Percentiles rank a stretch among this genome's conserved stretches.
Evolutionary conservation across 768 basidiomycete genomes (phyloP).

Genomic region (Tulasnella sp.): DNA sequence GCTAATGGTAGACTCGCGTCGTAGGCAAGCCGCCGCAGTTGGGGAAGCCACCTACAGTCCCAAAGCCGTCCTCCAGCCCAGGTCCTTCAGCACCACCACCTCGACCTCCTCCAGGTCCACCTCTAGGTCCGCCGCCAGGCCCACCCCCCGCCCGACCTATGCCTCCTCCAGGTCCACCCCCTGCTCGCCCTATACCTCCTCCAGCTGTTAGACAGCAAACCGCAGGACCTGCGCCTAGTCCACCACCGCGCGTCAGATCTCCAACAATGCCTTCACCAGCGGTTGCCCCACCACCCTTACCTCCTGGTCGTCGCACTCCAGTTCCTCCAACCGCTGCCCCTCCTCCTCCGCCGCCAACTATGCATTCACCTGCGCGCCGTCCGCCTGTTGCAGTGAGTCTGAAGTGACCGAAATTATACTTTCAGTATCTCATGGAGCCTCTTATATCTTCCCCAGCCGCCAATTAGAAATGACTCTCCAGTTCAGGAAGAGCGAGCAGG

Average conservation of each 20-base stretch:
- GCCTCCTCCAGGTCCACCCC: no score
- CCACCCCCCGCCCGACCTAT: background rate
- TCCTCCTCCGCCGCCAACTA: conserved; percentile 12
- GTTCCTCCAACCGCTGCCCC: conserved; percentile 24
- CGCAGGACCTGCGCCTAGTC: conserved; percentile 28
- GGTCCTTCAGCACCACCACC: conserved; percentile 23
- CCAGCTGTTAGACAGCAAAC: no score
- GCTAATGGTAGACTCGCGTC: background rate
- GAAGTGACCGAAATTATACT: background rate
- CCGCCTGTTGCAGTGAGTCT: conserved; percentile 2
- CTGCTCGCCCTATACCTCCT: no score
- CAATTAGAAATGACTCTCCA: no score
- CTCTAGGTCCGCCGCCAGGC: conserved; percentile 20
- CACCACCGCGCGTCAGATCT: conserved; percentile 21
- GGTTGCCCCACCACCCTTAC: conserved; percentile 21
- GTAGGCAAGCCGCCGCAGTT: conserved; percentile 52
- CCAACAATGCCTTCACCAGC: conserved; percentile 17
- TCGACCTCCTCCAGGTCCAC: conserved; percentile 12
- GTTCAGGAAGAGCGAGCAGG: no score
- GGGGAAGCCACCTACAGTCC: conserved; percentile 57
- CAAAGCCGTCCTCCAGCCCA: conserved; percentile 33
- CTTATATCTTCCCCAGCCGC: no score
- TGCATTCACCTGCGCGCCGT: conserved; percentile 7
- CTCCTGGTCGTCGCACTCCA: conserved; percentile 23
- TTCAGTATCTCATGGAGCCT: no score